These are phyloP conservation scores for Reticulascus tulasneorum DNA, from an alignment of 2,329 filamentous ascomycete genomes.

Conservation along the genomic window DNA sequence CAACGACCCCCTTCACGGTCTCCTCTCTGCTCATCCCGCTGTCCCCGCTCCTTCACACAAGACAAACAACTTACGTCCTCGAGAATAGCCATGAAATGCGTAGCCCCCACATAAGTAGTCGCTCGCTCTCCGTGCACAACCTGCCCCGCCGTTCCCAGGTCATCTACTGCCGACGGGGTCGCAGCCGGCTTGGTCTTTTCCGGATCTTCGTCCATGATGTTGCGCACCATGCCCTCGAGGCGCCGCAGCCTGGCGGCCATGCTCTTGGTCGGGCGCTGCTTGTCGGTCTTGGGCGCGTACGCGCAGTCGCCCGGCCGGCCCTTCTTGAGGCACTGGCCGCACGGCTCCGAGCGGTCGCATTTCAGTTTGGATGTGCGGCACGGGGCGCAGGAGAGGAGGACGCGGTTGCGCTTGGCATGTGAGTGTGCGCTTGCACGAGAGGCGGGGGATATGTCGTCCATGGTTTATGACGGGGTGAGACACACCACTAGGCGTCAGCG, in stretches of 20 bases:
- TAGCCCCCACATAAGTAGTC: conserved; percentile 54
- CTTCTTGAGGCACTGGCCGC: conserved; percentile 49
- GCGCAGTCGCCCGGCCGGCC: conserved; percentile 39
- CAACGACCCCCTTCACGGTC: background rate
- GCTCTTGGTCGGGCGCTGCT: conserved; percentile 37
- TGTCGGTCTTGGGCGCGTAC: conserved; percentile 44
- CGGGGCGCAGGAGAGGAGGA: conserved; percentile 48
- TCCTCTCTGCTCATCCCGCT: no score
- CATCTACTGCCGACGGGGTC: background rate
- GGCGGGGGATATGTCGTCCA: conserved; percentile 17
- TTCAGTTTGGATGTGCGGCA: conserved; percentile 54
- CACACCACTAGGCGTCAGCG: no score
- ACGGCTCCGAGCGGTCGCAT: conserved; percentile 50
- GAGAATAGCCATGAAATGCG: conserved; percentile 57
- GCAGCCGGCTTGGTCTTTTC: conserved; percentile 4
- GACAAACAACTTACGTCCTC: conserved; percentile 46
- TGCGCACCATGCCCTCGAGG: conserved; percentile 55
- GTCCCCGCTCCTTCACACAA: no score
- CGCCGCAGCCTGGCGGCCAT: conserved; percentile 52
- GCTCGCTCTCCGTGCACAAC: conserved; percentile 39
- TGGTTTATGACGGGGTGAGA: no score
- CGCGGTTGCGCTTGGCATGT: conserved; percentile 41
- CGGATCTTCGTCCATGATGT: conserved; percentile 46
- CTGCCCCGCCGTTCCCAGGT: conserved; percentile 24
- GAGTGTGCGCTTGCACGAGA: conserved; percentile 10